Evolutionary conservation across 225 moss, liverwort and hornwort species (phyloP).

Genomic region (Ulota crispa): DNA sequence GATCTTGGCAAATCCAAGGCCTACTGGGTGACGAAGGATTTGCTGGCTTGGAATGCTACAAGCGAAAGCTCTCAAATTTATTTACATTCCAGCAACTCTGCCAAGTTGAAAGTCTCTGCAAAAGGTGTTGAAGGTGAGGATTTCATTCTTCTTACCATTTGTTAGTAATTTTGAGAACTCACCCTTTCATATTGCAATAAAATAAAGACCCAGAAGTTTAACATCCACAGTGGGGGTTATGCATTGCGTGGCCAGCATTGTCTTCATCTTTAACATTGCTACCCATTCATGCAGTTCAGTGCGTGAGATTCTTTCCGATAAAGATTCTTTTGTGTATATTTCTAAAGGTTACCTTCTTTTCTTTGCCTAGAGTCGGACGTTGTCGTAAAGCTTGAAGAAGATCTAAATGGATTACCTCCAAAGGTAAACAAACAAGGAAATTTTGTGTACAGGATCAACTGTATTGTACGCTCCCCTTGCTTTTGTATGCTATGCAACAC

Average conservation of each 20-base stretch:
- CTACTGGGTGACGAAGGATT: conserved; percentile 73
- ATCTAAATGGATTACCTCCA: conserved; percentile 46
- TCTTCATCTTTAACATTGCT: not conserved
- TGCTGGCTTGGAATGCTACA: conserved; percentile 57
- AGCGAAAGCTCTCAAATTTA: conserved; percentile 43
- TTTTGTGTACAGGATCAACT: not conserved
- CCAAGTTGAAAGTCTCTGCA: conserved; percentile 53
- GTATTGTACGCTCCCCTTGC: not conserved
- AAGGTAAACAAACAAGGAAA: conserved; percentile 37
- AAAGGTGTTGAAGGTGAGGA: conserved; percentile 77
- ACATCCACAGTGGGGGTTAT: not conserved
- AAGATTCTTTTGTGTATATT: not conserved
- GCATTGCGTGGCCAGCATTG: not conserved
- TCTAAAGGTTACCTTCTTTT: conserved; percentile 14
- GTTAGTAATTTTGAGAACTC: not conserved
- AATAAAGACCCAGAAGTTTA: not conserved
- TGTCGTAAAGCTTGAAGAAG: conserved; percentile 65
- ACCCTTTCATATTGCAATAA: not conserved
- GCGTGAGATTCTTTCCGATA: not conserved
- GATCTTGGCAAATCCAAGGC: conserved; percentile 72
- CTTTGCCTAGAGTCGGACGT: conserved; percentile 55
- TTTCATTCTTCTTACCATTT: not conserved
- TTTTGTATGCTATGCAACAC: conserved; percentile 12
- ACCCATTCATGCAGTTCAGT: not conserved
- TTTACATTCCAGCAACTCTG: conserved; percentile 71